Conservation (phyloP, 352 stramenopile species). For the Pythium pectinolyticum region DNA sequence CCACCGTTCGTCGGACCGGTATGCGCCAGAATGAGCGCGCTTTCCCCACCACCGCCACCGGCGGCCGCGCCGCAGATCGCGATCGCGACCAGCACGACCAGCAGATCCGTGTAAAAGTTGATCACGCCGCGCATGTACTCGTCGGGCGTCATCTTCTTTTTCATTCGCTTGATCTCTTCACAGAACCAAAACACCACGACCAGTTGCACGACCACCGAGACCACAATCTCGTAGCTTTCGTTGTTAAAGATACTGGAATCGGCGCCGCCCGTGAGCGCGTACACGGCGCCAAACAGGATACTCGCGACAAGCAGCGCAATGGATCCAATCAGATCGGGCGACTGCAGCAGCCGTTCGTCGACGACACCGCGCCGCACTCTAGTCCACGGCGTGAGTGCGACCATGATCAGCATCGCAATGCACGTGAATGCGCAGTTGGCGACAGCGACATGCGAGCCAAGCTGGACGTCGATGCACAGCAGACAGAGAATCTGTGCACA, state of each 20-base stretch:
- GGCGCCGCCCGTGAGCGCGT: too few species aligned
- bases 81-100: constrained; percentile 4
- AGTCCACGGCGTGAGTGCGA: constrained; percentile 15
- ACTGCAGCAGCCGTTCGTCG: not conserved
- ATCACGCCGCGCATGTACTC: constrained; percentile 33
- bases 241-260: not conserved
- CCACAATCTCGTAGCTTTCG: not conserved
- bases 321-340: not conserved
- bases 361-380: too few species aligned
- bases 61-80: too few species aligned
- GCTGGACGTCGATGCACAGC: constrained; percentile 13
- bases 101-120: constrained; percentile 61
- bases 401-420: constrained; percentile 26
- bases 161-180: constrained; percentile 20
- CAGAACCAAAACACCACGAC: constrained; percentile 30
- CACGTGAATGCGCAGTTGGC: constrained; percentile 30
- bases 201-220: constrained; percentile 22
- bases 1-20: too few species aligned
- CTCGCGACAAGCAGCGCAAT: not conserved
- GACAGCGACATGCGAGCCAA: constrained; percentile 22
- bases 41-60: too few species aligned
- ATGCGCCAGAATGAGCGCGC: too few species aligned
- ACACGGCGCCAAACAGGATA: not conserved
- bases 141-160: constrained; percentile 30
- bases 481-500: constrained; percentile 16